phyloP scores from a whole-genome alignment of 208 protist genomes.

The Acanthamoeba sp. region DNA sequence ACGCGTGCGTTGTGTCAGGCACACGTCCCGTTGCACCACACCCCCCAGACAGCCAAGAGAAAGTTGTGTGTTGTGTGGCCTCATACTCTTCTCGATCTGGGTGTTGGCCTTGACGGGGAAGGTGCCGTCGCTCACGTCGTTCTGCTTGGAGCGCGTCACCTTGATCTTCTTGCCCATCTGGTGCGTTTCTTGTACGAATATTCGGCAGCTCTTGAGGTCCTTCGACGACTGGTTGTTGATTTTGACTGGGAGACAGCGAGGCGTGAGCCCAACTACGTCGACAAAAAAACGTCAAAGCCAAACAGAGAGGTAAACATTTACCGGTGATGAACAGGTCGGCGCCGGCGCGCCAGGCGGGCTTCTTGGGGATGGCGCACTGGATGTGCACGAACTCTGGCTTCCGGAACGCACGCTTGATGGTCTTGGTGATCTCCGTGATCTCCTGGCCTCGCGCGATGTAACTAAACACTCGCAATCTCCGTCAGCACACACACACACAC shows the following conservation, averaged over 20 bases:
- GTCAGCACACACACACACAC: neutral
- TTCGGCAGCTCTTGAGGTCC: conserved; percentile 48
- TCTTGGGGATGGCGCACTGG: conserved; percentile 59
- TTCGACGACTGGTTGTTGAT: conserved; percentile 57
- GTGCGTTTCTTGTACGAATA: conserved; percentile 1
- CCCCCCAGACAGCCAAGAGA: too few relatives aligned
- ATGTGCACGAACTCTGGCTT: conserved; percentile 45
- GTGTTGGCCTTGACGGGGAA: conserved; percentile 50
- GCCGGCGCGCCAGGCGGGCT: conserved; percentile 21
- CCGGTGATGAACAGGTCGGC: conserved; percentile 29
- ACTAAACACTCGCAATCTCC: neutral
- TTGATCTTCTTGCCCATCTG: conserved; percentile 30
- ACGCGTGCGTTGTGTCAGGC: too few relatives aligned
- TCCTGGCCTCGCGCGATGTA: conserved; percentile 32
- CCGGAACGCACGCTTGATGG: conserved; percentile 22
- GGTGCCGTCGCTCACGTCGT: conserved; percentile 35
- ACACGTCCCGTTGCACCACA: too few relatives aligned
- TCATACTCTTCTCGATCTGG: conserved; percentile 20
- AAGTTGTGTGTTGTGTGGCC: too few relatives aligned
- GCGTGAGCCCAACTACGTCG: neutral
- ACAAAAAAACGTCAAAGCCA: neutral
- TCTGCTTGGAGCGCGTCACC: conserved; percentile 9
- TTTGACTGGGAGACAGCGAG: neutral
- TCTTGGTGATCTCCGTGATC: conserved; percentile 66
- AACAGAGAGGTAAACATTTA: neutral